These are phyloP conservation scores for Diaporthe amygdali DNA, from an alignment of 2,329 filamentous ascomycete genomes.

Conservation along the genomic window DNA sequence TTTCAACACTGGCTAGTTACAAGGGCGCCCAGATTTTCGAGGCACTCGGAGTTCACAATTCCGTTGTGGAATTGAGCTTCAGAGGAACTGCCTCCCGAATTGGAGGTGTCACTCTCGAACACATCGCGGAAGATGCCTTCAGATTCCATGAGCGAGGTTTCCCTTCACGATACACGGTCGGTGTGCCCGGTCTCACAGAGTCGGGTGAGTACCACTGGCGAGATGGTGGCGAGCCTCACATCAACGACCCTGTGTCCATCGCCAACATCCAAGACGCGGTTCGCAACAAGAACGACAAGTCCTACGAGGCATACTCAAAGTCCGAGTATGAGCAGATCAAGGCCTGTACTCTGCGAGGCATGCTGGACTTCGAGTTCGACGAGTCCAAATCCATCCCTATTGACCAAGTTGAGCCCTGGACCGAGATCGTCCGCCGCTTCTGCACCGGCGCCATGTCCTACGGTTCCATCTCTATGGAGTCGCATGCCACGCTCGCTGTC, in stretches of 20 bases:
- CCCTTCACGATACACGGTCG: constrained; percentile 77
- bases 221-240: constrained; percentile 91
- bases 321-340: constrained; percentile 97
- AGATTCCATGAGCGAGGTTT: constrained; percentile 94
- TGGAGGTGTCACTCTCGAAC: constrained; percentile 89
- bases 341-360: constrained; percentile 89
- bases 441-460: constrained; percentile 99
- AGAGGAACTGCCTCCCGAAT: constrained; percentile 93
- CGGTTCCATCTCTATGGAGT: constrained; percentile 98
- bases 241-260: constrained; percentile 94
- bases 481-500: constrained; percentile 92
- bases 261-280: constrained; percentile 98
- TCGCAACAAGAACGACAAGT: constrained; percentile 97
- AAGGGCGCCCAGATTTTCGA: constrained; percentile 99
- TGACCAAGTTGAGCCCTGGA: constrained; percentile 97
- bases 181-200: constrained; percentile 82
- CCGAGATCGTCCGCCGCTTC: constrained; percentile 94
- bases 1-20: constrained; percentile 93
- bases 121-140: constrained; percentile 93
- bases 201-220: constrained; percentile 99
- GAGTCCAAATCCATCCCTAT: constrained; percentile 85
- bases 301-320: constrained; percentile 93
- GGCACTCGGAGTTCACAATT: constrained; percentile 89
- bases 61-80: constrained; percentile 93
- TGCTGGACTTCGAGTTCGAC: constrained; percentile 96